Conservation (phyloP, 169 alveolate genomes). For the Cryptosporidium felis region DNA sequence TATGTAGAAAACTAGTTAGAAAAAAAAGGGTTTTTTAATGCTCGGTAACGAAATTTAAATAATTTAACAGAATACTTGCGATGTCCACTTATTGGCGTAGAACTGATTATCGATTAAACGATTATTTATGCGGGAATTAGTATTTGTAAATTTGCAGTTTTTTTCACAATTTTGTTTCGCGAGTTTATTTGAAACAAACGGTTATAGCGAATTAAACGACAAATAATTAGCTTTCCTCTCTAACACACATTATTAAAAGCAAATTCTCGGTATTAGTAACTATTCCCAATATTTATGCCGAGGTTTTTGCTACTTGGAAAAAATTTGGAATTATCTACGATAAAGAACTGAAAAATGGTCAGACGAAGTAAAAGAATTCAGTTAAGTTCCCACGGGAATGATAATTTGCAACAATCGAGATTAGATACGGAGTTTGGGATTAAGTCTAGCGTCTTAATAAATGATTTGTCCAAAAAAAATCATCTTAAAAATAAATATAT, state of each 20-base stretch:
- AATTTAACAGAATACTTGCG: neutral
- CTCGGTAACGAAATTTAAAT: neutral
- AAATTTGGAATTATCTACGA: neutral
- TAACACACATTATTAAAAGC: too few relatives aligned
- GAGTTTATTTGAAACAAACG: too few relatives aligned
- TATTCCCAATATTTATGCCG: too few relatives aligned
- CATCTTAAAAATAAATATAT: neutral
- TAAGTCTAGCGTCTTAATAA: constrained; percentile 11
- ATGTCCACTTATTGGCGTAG: neutral
- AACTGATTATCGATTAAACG: neutral
- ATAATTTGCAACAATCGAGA: constrained; percentile 3
- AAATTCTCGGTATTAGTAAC: too few relatives aligned
- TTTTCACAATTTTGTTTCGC: too few relatives aligned
- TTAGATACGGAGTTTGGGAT: constrained; percentile 22
- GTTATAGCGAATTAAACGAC: too few relatives aligned
- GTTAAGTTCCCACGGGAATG: neutral
- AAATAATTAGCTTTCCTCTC: too few relatives aligned
- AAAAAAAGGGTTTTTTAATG: neutral
- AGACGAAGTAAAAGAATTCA: constrained; percentile 10
- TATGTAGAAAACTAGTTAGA: constrained; percentile 3
- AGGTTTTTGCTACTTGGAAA: too few relatives aligned
- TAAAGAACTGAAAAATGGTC: neutral
- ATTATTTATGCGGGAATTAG: neutral
- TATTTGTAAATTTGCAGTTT: neutral
- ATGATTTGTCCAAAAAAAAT: neutral